Evolutionary conservation across 805 yeast species (phyloP).

Genomic region (Kuraishia borneana): DNA sequence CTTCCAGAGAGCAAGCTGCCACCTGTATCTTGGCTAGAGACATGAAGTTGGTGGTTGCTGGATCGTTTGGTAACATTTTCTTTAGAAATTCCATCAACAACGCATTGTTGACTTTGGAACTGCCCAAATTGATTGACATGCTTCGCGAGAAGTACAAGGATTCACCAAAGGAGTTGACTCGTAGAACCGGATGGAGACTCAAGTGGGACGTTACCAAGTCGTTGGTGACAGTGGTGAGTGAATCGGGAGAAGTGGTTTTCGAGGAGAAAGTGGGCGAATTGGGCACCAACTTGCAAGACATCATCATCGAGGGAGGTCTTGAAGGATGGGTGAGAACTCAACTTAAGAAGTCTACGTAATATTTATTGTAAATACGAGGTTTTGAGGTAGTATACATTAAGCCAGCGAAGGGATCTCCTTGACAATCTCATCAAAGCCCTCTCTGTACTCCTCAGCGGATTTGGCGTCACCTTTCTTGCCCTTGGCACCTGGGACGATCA

Average conservation of each 20-base stretch:
- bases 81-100: slow-evolving; percentile 94
- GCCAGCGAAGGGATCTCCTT: slow-evolving; percentile 67
- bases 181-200: slow-evolving; percentile 90
- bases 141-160: slow-evolving; percentile 57
- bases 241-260: slow-evolving; percentile 48
- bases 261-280: slow-evolving; percentile 90
- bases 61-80: slow-evolving; percentile 95
- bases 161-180: slow-evolving; percentile 59
- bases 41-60: slow-evolving; percentile 86
- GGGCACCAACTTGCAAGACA: slow-evolving; percentile 92
- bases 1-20: slow-evolving; percentile 98
- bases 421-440: slow-evolving; percentile 84
- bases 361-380: background rate
- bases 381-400: no score
- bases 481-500: slow-evolving; percentile 91
- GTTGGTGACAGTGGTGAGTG: slow-evolving; percentile 66
- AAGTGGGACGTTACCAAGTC: slow-evolving; percentile 90
- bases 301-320: slow-evolving; percentile 92
- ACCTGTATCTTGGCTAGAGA: slow-evolving; percentile 95
- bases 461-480: slow-evolving; percentile 59
- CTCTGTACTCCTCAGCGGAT: slow-evolving; percentile 82
- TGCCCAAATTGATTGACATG: slow-evolving; percentile 74
- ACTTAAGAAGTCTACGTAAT: slow-evolving; percentile 19
- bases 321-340: slow-evolving; percentile 96
- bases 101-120: slow-evolving; percentile 86